Evolutionary conservation across 2,329 filamentous ascomycete species (phyloP), one percentile per base, ranked within the genome.

Genomic region (Lojkania enalia): DNA sequence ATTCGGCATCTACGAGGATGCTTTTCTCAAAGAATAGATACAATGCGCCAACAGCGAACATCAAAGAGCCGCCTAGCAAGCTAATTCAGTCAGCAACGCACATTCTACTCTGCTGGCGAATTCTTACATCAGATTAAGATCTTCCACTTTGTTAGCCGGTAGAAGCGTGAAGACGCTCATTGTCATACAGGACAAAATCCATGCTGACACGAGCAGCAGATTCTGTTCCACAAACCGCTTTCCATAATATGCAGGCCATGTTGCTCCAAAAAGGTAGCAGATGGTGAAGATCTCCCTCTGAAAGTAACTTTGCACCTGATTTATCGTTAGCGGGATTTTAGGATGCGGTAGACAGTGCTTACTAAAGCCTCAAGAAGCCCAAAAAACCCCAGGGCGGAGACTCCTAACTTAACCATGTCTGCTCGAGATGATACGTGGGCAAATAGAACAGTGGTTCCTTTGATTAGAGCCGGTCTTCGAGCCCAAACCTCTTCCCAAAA

Each of bases 401-500:
- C 52, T 0, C 77, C 58, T 30, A 96, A 76, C 20, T 80, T 78
- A 16, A 80, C 54, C 20, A 80, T 71, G 19, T 81, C 82, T 16
- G 77, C 74, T 20, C 79, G 72, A 0, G 85, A 84, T 42, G 79
- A 76, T 31, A 91, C 73, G 54, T 91, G 80, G 1, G 81, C 78
- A 54, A 96, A 84, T 6, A 97, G 74, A 38, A 81, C 77, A 51
- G 78, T 79, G 39, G 80, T 77, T 2, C 90, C 91, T 50, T 84
- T 79, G 4, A 73, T 61, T 11, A 96, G 69, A 31, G 88, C 88
- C 35, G 79, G 77, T 44, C 90, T 81, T 20, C 87, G 83, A 2
- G 88, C 88, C 69, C 86, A 92, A 0, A 96, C 88, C 62, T 96
- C 91, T 69, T 96, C 92, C 94, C 94, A 99, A 73, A 99, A 97